Evolutionary conservation across 1,284 basidiomycete genomes (phyloP).

Genomic region (Malassezia dermatis): DNA sequence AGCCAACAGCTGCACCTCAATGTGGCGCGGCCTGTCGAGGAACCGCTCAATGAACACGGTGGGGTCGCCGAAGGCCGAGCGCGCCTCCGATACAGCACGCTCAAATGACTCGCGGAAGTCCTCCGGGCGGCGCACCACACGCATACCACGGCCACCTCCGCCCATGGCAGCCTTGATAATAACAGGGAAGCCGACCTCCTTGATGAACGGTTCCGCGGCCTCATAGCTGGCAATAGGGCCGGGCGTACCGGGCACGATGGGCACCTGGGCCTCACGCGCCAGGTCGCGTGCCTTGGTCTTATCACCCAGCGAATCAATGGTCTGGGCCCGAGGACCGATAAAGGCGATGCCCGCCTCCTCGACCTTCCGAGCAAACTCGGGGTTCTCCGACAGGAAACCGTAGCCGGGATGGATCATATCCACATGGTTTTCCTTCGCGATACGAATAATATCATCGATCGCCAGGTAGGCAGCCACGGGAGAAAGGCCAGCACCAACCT

Average conservation of each 20-base stretch:
- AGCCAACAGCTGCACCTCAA: constrained; percentile 90
- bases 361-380: constrained; percentile 85
- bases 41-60: constrained; percentile 94
- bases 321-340: constrained; percentile 88
- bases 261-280: constrained; percentile 55
- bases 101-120: constrained; percentile 84
- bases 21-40: constrained; percentile 88
- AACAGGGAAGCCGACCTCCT: constrained; percentile 91
- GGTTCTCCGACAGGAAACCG: constrained; percentile 96
- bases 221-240: constrained; percentile 76
- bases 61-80: constrained; percentile 90
- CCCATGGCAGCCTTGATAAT: constrained; percentile 95
- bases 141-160: constrained; percentile 96
- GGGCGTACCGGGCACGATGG: constrained; percentile 93
- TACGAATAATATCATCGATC: constrained; percentile 82
- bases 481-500: constrained; percentile 87
- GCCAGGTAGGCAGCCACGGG: constrained; percentile 94
- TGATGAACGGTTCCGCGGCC: constrained; percentile 76
- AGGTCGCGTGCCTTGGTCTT: constrained; percentile 75
- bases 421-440: constrained; percentile 69
- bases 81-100: constrained; percentile 88
- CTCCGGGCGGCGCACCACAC: constrained; percentile 83
- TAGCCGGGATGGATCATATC: constrained; percentile 91
- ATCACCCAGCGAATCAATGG: constrained; percentile 94
- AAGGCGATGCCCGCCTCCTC: constrained; percentile 95